phyloP scores from a whole-genome alignment of 2,329 filamentous ascomycete species.

The Epichloe uncinata region DNA sequence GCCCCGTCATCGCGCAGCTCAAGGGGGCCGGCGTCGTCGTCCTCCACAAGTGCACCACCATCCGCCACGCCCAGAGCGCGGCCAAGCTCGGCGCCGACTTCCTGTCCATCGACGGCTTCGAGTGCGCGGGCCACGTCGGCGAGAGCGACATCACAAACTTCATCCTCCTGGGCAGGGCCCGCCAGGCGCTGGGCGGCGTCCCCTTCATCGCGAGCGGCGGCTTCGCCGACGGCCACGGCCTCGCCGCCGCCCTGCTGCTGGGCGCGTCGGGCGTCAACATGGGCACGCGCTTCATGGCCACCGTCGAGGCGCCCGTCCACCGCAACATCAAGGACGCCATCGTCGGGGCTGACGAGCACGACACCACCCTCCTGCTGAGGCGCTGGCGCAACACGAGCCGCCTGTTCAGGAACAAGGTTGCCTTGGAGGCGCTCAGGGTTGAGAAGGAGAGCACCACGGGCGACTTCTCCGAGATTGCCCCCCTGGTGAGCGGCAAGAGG shows the following conservation, averaged over 20 bases:
- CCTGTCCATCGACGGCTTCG: slow-evolving; percentile 91
- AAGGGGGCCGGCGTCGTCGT: slow-evolving; percentile 70
- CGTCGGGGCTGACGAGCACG: slow-evolving; percentile 74
- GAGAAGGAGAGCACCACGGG: slow-evolving; percentile 73
- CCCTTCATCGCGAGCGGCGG: slow-evolving; percentile 95
- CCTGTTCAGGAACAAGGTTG: slow-evolving; percentile 82
- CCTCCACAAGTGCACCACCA: slow-evolving; percentile 95
- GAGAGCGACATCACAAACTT: slow-evolving; percentile 84
- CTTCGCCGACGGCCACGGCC: slow-evolving; percentile 85
- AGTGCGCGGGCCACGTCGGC: slow-evolving; percentile 84
- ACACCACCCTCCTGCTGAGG: slow-evolving; percentile 77
- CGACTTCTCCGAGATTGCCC: slow-evolving; percentile 80
- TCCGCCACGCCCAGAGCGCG: slow-evolving; percentile 81
- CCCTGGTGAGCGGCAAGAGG: slow-evolving; percentile 78
- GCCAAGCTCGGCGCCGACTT: slow-evolving; percentile 95
- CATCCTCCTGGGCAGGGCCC: slow-evolving; percentile 71
- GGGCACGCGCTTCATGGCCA: slow-evolving; percentile 97
- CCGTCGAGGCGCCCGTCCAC: slow-evolving; percentile 85
- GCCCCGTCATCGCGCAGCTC: slow-evolving; percentile 77
- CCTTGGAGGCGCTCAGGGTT: slow-evolving; percentile 64
- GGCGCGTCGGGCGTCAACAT: slow-evolving; percentile 96
- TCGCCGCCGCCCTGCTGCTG: slow-evolving; percentile 79
- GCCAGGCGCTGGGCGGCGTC: slow-evolving; percentile 68
- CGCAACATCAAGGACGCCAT: slow-evolving; percentile 88
- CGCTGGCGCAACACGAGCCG: slow-evolving; percentile 89